Evolutionary conservation across 805 yeast genomes (phyloP), one percentile per base, ranked within the genome.

Genomic region (Suhomyces sp.): DNA sequence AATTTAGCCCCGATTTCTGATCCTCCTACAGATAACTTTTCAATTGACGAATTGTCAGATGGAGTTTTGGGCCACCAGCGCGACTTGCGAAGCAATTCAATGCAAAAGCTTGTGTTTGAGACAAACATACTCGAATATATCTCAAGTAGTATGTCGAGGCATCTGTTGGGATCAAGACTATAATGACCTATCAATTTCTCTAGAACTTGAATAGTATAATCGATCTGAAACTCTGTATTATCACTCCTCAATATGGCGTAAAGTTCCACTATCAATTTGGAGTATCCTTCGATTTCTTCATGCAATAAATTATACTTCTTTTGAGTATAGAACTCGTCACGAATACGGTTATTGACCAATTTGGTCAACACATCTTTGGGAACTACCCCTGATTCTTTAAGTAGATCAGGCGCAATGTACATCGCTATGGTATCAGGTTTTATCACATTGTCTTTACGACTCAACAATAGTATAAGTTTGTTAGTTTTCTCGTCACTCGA

Each of bases 201-300:
- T 13, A 87, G 71, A 6, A 79, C 74, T n/a, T 77, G 67, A 8
- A 77, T 63, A 8, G 81, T 76, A 49, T 73, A 75, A 1, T 72
- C 68, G 0, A 82, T 69, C 59, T 81, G 78, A 41, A 61, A 70
- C 3, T 60, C 56, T 6, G 79, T 67, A 51, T 79, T 77, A 2
- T 71, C 69, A 33, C 76, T 73, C 24, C 62, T 60, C 50, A 80
- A 70, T 1, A 83, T 74, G 2, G 68, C 56, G 50, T 71, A 66
- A 10, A 87, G 56, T 47, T 85, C 82, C 2, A 77, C 76, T 0
- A 84, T 65, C 31, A 88, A 70, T 58, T 83, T 85, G 10, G 96
- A 68, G 67, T 82, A 91, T 0, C 97, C 97, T 62, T 87, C 90
- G 23, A 84, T 73, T 55, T 87, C 87, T 66, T 92, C 97, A 48